Evolutionary conservation across 2,329 filamentous ascomycete genomes (phyloP), one percentile per base, ranked within the genome.

Genomic region (Fusarium piperis): DNA sequence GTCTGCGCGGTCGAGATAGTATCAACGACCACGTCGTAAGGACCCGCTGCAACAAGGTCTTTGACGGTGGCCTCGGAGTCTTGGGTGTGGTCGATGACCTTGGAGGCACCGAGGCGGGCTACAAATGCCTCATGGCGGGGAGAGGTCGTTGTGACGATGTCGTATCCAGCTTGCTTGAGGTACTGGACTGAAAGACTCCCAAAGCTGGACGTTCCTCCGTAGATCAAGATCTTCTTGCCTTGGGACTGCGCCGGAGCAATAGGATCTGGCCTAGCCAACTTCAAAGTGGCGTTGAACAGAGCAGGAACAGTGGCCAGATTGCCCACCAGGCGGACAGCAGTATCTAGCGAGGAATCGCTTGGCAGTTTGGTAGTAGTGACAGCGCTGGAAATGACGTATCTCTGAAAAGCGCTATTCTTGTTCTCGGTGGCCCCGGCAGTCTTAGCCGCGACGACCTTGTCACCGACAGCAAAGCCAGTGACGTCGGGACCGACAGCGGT

Each of bases 391-490:
- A 73, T 39, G 1, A 61, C 64, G 23, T 66, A 73, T 10, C 61
- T 57, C 32, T 73, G 71, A 15, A 48, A 73, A 13, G 71, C 71
- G 1, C 70, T 68, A 9, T 73, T 73, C 36, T 73, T 73, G 41
- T 46, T 64, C 2, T 73, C 64, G 9, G 26, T 32, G 8, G 67
- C 71, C 4, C 70, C 67, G 12, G 67, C 67, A 15, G 67, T 73
- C 46, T 73, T 73, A 28, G 61, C 46, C 7, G 60, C 70, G 5
- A 73, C 64, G 2, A 73, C 70, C 39, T 53, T 73, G 39, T 73
- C 71, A 2, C 71, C 71, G 6, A 71, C 59, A 13, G 60, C 23
- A 26, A 73, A 73, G 33, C 52, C 33, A 6, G 32, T 52, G 2
- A 73, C 70, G 15, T 64, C 28, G 0, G 23, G 13, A 3, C 71